A percentile compares a stretch with the other conserved stretches of the same genome.
These are phyloP conservation scores for Cladosporium sp. DNA, from an alignment of 2,329 filamentous ascomycete genomes.

Conservation along the genomic window DNA sequence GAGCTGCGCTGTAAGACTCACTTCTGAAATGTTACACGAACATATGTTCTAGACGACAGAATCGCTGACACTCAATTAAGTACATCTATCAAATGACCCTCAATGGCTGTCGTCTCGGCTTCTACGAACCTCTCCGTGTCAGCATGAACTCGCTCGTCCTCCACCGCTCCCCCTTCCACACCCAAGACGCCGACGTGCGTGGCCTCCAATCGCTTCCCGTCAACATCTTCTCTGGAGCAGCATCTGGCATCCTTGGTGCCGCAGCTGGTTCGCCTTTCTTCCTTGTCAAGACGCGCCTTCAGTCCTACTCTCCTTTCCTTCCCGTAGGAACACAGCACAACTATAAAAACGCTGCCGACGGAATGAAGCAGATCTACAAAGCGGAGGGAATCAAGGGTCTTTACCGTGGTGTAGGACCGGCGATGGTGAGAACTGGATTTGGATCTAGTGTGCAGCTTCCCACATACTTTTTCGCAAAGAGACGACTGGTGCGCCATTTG, in stretches of 20 bases:
- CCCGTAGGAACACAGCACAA: conserved; percentile 96
- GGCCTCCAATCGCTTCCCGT: conserved; percentile 73
- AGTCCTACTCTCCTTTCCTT: conserved; percentile 86
- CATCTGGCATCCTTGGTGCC: conserved; percentile 84
- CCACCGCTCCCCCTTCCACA: conserved; percentile 60
- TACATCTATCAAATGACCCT: conserved; percentile 96
- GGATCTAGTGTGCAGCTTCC: conserved; percentile 94
- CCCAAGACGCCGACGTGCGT: conserved; percentile 37
- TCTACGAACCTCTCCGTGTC: conserved; percentile 91
- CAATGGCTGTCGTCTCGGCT: conserved; percentile 92
- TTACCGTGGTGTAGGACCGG: conserved; percentile 85
- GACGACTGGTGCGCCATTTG: conserved; percentile 72
- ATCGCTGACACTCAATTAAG: conserved; percentile 30
- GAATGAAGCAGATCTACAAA: conserved; percentile 71
- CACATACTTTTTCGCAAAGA: conserved; percentile 97
- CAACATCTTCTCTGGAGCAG: conserved; percentile 90
- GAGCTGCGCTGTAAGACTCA: conserved; percentile 63
- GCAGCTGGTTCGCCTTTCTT: conserved; percentile 95
- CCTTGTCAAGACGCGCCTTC: conserved; percentile 91
- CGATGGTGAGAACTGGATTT: conserved; percentile 94
- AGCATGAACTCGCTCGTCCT: conserved; percentile 45
- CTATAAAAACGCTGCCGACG: conserved; percentile 82
- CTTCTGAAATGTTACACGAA: background rate
- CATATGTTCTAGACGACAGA: background rate
- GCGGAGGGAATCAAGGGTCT: conserved; percentile 74